Evolutionary conservation across 768 basidiomycete species (phyloP).

Genomic region (Boletus tomentosulus): DNA sequence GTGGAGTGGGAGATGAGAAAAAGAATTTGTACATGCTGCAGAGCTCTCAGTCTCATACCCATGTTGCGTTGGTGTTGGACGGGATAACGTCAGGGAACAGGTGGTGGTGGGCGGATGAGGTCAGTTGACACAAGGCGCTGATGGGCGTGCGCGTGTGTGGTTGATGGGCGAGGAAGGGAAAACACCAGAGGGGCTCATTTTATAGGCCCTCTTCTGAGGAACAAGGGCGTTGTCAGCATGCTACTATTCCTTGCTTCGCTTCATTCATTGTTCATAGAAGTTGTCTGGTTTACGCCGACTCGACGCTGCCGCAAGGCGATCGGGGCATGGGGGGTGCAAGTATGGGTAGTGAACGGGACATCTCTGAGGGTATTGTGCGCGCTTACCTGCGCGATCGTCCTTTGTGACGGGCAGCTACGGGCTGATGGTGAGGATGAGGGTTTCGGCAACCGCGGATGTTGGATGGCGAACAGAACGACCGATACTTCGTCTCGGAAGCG

Average conservation of each 20-base stretch:
- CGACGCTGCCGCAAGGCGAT: conserved; percentile 12
- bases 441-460: conserved; percentile 6
- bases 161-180: neutral
- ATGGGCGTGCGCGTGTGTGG: conserved; percentile 2
- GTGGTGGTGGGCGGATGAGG: neutral
- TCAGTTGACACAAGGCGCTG: neutral
- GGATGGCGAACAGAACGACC: neutral
- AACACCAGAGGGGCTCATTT: neutral
- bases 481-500: neutral
- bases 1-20: neutral
- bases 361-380: conserved; percentile 1
- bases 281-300: neutral
- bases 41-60: conserved; percentile 1
- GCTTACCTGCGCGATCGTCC: neutral
- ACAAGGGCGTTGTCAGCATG: conserved; percentile 5
- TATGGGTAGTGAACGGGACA: conserved; percentile 5
- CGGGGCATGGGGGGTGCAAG: conserved; percentile 10
- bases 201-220: conserved; percentile 11
- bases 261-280: neutral
- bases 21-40: conserved; percentile 9
- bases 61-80: conserved; percentile 2
- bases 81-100: neutral
- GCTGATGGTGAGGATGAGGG: neutral
- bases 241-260: neutral
- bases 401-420: too few species aligned